Evolutionary conservation across 1,284 basidiomycete genomes (phyloP), one percentile per base, ranked within the genome.

Genomic region (Cryptococcus hybrid): DNA sequence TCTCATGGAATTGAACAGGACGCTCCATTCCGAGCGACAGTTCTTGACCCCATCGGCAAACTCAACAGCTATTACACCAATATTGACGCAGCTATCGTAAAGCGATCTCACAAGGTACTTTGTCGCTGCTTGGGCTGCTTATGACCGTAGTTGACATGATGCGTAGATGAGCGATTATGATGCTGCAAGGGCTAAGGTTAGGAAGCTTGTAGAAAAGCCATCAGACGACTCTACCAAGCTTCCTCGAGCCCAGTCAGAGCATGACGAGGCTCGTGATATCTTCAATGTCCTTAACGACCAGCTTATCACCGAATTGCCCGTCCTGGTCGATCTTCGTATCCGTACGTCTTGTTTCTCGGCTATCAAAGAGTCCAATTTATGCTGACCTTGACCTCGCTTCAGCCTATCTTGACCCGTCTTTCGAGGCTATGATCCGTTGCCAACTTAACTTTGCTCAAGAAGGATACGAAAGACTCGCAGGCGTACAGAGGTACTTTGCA

Each of bases 391-490:
- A n/a, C 12, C 12, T 39, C 34, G 36, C 38, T 34, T 13, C 51
- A 78, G 76, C 77, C 42, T 99, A 92, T 82, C 90, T 99, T 61
- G 95, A 99, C 76, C 96, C 96, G 1, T 93, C 90, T 65, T 98
- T 99, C 75, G 96, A 99, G 78, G 91, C 95, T 38, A 98, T 99
- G 95, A 91, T 97, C 67, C 85, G 96, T 45, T 91, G 96, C 84
- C 95, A 99, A 76, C 86, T 90, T 72, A 92, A 93, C 70, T 97
- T 97, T 71, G 92, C 94, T 1, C 90, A 97, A 75, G 94, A 98
- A 69, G 96, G 92, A 0, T 99, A 99, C 75, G 94, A 99, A 80
- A 98, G 96, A 80, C 83, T 99, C 56, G 90, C 93, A 47, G 88
- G 92, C 47, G 96, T 99, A 3, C 96, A 99, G 78, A 62, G 51